These are phyloP conservation scores for Suhomyces ambrosiae DNA, from an alignment of 1,139 yeast species.

Conservation along the genomic window DNA sequence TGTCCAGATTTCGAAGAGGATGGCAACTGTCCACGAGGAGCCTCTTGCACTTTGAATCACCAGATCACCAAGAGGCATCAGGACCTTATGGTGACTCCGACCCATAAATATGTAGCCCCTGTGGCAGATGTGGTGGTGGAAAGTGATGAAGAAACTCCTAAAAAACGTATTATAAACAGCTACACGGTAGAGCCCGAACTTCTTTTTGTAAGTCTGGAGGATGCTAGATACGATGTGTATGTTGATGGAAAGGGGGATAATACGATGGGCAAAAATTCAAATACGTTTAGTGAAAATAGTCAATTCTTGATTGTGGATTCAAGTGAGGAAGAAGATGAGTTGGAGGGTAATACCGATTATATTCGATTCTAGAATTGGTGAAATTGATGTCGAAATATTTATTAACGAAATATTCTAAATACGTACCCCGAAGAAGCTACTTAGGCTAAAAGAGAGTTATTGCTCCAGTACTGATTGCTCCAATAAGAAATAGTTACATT, in stretches of 20 bases:
- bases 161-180: conserved; percentile 28
- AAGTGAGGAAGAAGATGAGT: conserved; percentile 30
- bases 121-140: conserved; percentile 37
- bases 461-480: too few species aligned
- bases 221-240: conserved; percentile 32
- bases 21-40: conserved; percentile 57
- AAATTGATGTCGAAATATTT: too few species aligned
- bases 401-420: too few species aligned
- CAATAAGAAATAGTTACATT: too few species aligned
- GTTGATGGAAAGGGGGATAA: conserved; percentile 23
- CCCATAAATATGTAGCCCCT: conserved; percentile 20
- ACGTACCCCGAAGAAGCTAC: too few species aligned
- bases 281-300: conserved; percentile 15
- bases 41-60: conserved; percentile 53
- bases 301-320: conserved; percentile 17
- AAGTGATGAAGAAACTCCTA: conserved; percentile 17
- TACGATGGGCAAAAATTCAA: background rate
- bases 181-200: conserved; percentile 37
- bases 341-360: conserved; percentile 33
- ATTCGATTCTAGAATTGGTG: conserved; percentile 20
- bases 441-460: too few species aligned
- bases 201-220: conserved; percentile 24
- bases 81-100: conserved; percentile 26
- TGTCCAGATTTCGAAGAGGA: conserved; percentile 74
- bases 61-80: conserved; percentile 35